phyloP scores from a whole-genome alignment of 805 yeast genomes.

The Sugiyamaella valdiviana region DNA sequence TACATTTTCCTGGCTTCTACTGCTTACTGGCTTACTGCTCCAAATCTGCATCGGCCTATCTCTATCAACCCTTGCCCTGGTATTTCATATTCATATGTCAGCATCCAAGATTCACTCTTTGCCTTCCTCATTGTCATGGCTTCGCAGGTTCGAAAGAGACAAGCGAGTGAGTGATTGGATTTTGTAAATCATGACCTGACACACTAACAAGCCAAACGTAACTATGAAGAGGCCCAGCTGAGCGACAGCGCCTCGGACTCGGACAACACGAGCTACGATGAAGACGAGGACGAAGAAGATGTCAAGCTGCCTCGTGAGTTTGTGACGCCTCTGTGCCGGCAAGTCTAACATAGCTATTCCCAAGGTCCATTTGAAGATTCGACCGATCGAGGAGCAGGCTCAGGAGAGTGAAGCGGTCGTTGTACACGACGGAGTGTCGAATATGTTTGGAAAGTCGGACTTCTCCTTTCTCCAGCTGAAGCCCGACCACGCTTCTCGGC shows the following conservation, averaged over 20 bases:
- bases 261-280: conserved; percentile 22
- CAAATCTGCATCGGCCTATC: no score
- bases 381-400: conserved; percentile 9
- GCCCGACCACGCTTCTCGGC: conserved; percentile 92
- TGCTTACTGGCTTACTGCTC: no score
- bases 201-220: conserved; percentile 11
- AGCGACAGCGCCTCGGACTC: conserved; percentile 16
- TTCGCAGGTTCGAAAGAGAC: conserved; percentile 4
- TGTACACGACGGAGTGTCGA: conserved; percentile 77
- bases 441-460: conserved; percentile 76
- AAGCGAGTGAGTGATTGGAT: conserved; percentile 4
- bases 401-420: conserved; percentile 26
- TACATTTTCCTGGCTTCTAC: no score
- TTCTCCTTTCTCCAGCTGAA: conserved; percentile 80
- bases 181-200: neutral
- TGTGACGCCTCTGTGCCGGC: neutral
- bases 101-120: no score
- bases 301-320: conserved; percentile 1
- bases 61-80: no score
- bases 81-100: no score
- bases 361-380: conserved; percentile 15
- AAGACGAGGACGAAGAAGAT: conserved; percentile 23
- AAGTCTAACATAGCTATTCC: conserved; percentile 7
- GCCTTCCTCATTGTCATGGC: conserved; percentile 4
- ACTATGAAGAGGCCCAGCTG: conserved; percentile 15